phyloP scores from a whole-genome alignment of 139 green algal genomes.

The Nannochloris sp. region DNA sequence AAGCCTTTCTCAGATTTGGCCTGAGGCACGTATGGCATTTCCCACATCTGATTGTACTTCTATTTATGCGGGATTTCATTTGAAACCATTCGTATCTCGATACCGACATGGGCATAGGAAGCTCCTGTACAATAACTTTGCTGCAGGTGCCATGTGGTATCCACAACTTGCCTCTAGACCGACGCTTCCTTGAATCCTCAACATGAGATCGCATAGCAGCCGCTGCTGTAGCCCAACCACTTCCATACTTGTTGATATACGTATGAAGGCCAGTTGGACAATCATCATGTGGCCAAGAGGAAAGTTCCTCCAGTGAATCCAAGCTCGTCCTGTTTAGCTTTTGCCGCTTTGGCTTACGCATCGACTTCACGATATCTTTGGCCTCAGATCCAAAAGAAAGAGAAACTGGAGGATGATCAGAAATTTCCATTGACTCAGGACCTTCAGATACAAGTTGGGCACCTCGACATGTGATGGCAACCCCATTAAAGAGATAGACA shows the following conservation, averaged over 20 bases:
- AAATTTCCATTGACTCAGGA: constrained; percentile 20
- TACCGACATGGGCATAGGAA: constrained; percentile 32
- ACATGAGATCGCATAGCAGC: constrained; percentile 12
- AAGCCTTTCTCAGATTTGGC: constrained; percentile 37
- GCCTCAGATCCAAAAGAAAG: constrained; percentile 13
- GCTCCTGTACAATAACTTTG: constrained; percentile 19
- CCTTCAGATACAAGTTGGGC: constrained; percentile 14
- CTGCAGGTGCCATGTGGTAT: constrained; percentile 20
- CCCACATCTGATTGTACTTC: constrained; percentile 25
- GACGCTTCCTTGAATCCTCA: constrained; percentile 29
- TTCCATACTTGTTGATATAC: constrained; percentile 48
- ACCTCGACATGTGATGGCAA: constrained; percentile 10
- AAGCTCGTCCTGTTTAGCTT: constrained; percentile 21
- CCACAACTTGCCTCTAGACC: constrained; percentile 7
- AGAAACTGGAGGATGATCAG: not conserved
- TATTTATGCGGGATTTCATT: constrained; percentile 21
- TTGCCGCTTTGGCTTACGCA: constrained; percentile 7
- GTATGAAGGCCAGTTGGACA: constrained; percentile 14
- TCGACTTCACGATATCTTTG: constrained; percentile 4
- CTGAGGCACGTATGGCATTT: constrained; percentile 34
- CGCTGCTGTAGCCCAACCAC: constrained; percentile 31
- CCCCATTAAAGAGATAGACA: constrained; percentile 26
- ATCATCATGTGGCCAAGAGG: constrained; percentile 5
- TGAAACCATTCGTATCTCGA: constrained; percentile 32
- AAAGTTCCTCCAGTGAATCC: constrained; percentile 18